Conservation (phyloP, 2,329 filamentous ascomycete genomes). For the Allantophomopsis cytisporea region DNA sequence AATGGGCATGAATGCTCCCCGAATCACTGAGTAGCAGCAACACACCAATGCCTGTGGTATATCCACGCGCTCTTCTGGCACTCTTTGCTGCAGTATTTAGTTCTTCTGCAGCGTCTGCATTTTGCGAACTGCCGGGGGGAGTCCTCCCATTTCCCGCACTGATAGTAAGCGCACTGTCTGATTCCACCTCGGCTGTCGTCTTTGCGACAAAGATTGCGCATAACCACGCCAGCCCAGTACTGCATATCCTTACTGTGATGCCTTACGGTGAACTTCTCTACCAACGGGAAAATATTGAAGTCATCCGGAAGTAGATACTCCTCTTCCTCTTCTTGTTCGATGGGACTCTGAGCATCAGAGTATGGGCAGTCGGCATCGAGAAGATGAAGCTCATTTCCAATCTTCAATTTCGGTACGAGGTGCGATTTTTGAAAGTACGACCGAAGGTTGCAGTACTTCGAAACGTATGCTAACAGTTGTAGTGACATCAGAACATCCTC, state of each 20-base stretch:
- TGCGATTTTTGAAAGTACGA: conserved; percentile 94
- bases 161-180: conserved; percentile 92
- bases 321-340: conserved; percentile 55
- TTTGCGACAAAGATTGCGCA: conserved; percentile 96
- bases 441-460: conserved; percentile 93
- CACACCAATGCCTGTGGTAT: conserved; percentile 96
- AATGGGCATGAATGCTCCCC: too few relatives aligned
- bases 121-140: conserved; percentile 95
- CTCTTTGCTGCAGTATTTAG: conserved; percentile 99
- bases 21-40: conserved; percentile 39
- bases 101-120: conserved; percentile 86
- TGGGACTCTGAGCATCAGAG: conserved; percentile 16
- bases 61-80: conserved; percentile 99
- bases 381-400: conserved; percentile 70
- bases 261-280: conserved; percentile 95
- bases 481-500: conserved; percentile 98
- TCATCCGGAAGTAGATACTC: conserved; percentile 89
- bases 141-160: conserved; percentile 98
- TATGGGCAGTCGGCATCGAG: conserved; percentile 54
- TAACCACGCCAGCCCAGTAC: conserved; percentile 98
- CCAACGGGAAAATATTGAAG: conserved; percentile 95
- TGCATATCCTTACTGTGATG: conserved; percentile 97
- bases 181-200: conserved; percentile 92
- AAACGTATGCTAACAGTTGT: conserved; percentile 91
- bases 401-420: conserved; percentile 80